A percentile compares a stretch with the other conserved stretches of the same genome.
phyloP scores from a whole-genome alignment of 345 rosid species.

The Brassica juncea region DNA sequence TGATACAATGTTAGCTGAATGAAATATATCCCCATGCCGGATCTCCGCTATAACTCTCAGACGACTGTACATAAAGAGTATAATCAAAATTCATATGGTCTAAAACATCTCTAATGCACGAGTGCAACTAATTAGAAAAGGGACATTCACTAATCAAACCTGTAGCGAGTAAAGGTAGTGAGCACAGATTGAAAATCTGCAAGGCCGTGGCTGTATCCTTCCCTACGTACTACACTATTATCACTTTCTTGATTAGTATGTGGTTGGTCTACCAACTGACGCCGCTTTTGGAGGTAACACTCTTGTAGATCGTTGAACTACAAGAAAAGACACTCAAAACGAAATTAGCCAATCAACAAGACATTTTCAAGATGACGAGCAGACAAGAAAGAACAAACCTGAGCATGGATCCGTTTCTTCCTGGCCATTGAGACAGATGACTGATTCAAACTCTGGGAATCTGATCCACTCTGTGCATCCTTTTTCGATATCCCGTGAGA shows the following conservation, averaged over 20 bases:
- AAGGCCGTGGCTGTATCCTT: conserved; percentile 86
- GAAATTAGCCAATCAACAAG: conserved; percentile 20
- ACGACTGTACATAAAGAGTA: conserved; percentile 54
- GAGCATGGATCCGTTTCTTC: conserved; percentile 87
- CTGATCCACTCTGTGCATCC: conserved; percentile 66
- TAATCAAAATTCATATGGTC: conserved; percentile 21
- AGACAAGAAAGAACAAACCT: conserved; percentile 56
- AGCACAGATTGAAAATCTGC: conserved; percentile 86
- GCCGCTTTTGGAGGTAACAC: conserved; percentile 95
- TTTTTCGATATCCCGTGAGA: conserved; percentile 59
- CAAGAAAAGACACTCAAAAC: conserved; percentile 3
- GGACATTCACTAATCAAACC: conserved; percentile 47
- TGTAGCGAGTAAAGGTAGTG: conserved; percentile 83
- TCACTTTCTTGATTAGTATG: conserved; percentile 60
- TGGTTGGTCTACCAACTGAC: conserved; percentile 64
- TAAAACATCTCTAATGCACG: background rate
- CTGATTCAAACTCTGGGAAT: conserved; percentile 70
- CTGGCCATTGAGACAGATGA: conserved; percentile 69
- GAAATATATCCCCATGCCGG: conserved; percentile 93
- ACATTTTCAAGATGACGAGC: background rate
- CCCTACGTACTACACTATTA: conserved; percentile 64
- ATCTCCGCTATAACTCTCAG: conserved; percentile 95
- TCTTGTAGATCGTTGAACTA: conserved; percentile 95
- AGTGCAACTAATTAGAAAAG: conserved; percentile 13
- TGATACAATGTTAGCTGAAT: conserved; percentile 96